These are phyloP conservation scores for Phytophthora lateralis DNA, from an alignment of 352 stramenopile genomes.

Conservation along the genomic window DNA sequence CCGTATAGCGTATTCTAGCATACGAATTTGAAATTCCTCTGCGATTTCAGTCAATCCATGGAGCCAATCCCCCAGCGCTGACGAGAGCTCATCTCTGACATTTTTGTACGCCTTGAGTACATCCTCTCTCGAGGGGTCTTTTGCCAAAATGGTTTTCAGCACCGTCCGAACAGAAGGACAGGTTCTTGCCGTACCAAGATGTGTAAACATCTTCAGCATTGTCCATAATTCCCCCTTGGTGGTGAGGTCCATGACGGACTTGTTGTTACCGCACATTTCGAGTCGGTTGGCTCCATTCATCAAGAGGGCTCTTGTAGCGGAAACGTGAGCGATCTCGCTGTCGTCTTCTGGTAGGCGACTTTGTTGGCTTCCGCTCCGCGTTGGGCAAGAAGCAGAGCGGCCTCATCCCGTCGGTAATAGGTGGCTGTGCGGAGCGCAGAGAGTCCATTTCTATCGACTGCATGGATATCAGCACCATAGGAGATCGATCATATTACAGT, in stretches of 20 bases:
- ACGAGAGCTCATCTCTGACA: background rate
- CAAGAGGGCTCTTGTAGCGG: background rate
- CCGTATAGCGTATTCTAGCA: background rate
- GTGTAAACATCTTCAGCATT: background rate
- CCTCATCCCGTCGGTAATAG: conserved; percentile 1
- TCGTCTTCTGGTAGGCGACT: background rate
- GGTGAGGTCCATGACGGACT: background rate
- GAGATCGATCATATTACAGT: conserved; percentile 13
- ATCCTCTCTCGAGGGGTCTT: background rate
- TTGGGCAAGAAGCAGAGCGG: background rate
- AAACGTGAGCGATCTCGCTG: background rate
- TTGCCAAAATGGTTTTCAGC: background rate
- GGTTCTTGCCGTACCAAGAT: background rate
- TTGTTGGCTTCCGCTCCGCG: background rate
- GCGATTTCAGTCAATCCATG: background rate
- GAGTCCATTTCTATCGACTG: conserved; percentile 6
- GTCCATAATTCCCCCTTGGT: background rate
- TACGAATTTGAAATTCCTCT: background rate
- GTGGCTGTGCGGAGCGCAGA: conserved; percentile 9
- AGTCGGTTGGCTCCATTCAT: background rate
- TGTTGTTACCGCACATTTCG: background rate
- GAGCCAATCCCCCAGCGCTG: background rate
- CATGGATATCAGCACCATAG: conserved; percentile 13
- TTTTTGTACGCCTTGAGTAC: background rate
- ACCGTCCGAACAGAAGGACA: background rate